Evolutionary conservation across 805 yeast genomes (phyloP).

Genomic region (Candida ulmi): DNA sequence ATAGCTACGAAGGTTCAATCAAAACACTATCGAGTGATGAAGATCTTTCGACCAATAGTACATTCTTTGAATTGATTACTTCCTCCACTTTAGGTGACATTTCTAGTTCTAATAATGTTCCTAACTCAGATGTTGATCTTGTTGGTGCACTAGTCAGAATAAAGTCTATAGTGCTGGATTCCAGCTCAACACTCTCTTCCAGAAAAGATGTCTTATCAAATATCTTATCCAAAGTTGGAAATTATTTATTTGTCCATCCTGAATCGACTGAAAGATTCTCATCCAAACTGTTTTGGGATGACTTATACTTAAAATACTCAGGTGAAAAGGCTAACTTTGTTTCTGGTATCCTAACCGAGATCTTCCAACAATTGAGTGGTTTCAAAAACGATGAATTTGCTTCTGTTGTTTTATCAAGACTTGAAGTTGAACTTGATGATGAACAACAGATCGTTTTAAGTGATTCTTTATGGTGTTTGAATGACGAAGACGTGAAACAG

Average conservation of each 20-base stretch:
- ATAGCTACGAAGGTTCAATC: slow-evolving; percentile 12
- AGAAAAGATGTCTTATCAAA: slow-evolving; percentile 27
- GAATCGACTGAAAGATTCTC: slow-evolving; percentile 13
- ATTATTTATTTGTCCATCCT: slow-evolving; percentile 25
- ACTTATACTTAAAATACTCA: slow-evolving; percentile 11
- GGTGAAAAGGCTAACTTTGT: slow-evolving; percentile 25
- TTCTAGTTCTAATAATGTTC: slow-evolving; percentile 27
- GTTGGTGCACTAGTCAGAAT: slow-evolving; percentile 40
- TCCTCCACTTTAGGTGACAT: slow-evolving; percentile 26
- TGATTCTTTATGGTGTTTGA: slow-evolving; percentile 21
- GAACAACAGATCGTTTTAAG: slow-evolving; percentile 21
- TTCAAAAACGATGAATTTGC: slow-evolving; percentile 14
- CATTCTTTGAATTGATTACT: slow-evolving; percentile 32
- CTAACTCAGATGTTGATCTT: slow-evolving; percentile 42
- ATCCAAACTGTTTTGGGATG: slow-evolving; percentile 25
- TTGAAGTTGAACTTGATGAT: slow-evolving; percentile 3
- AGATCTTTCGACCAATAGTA: slow-evolving; percentile 13
- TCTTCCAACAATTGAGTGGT: slow-evolving; percentile 26
- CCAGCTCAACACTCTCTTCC: slow-evolving; percentile 14
- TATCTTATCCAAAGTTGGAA: slow-evolving; percentile 41
- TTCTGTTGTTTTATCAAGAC: slow-evolving; percentile 1
- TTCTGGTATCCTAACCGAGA: slow-evolving; percentile 29
- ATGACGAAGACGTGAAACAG: slow-evolving; percentile 10
- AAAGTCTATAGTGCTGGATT: slow-evolving; percentile 24
- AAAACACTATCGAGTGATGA: slow-evolving; percentile 9